A percentile compares a stretch with the other conserved stretches of the same genome.
These are phyloP conservation scores for Paramecium sonneborni DNA, from an alignment of 73 alveolate species.

Conservation along the genomic window DNA sequence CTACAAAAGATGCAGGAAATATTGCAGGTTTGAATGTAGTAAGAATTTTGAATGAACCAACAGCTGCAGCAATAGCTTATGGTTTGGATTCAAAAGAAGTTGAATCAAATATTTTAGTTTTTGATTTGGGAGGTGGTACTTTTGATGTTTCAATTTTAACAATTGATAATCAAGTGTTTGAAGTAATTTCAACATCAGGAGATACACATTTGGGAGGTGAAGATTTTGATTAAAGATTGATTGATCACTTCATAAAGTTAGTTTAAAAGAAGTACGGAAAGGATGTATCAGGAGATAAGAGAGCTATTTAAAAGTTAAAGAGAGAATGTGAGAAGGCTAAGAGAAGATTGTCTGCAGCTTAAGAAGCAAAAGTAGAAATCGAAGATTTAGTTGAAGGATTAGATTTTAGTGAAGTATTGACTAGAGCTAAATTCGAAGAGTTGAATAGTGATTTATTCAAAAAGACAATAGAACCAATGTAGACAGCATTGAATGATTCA, in stretches of 20 bases:
- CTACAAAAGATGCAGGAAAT: conserved; percentile 97
- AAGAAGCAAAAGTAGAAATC: conserved; percentile 90
- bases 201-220: conserved; percentile 99
- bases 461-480: conserved; percentile 97
- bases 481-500: conserved; percentile 89
- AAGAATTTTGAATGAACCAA: conserved; percentile 91
- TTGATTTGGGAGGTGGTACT: conserved; percentile 93
- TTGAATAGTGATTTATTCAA: conserved; percentile 92
- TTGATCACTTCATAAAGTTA: conserved; percentile 95
- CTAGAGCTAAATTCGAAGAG: conserved; percentile 99
- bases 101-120: conserved; percentile 85
- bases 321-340: conserved; percentile 98
- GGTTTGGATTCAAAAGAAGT: conserved; percentile 80
- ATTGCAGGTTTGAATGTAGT: conserved; percentile 84
- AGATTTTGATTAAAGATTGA: conserved; percentile 97
- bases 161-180: conserved; percentile 98
- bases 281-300: conserved; percentile 89
- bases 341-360: conserved; percentile 96
- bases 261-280: conserved; percentile 90
- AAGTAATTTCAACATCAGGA: conserved; percentile 97
- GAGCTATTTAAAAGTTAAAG: conserved; percentile 95
- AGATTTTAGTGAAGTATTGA: conserved; percentile 96
- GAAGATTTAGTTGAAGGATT: conserved; percentile 97
- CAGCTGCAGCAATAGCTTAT: conserved; percentile 95
- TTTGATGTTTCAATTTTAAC: conserved; percentile 93